Conservation (phyloP, 768 basidiomycete species). For the Favolaschia claudopus region DNA sequence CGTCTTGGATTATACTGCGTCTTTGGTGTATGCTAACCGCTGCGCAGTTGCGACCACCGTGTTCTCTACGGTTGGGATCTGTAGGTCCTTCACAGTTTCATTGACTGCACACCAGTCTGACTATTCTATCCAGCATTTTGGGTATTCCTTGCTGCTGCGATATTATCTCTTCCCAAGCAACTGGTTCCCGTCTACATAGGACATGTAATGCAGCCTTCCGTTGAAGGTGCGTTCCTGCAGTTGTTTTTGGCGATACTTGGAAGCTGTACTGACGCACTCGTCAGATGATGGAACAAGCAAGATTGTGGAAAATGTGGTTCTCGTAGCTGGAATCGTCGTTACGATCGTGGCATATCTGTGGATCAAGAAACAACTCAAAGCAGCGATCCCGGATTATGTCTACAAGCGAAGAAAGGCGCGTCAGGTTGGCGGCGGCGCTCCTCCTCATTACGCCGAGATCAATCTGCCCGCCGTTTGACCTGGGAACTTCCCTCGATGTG, state of each 20-base stretch:
- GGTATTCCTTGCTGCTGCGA: conserved; percentile 41
- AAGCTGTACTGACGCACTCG: background rate
- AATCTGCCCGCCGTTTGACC: no score
- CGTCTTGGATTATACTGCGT: background rate
- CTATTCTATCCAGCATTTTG: no score
- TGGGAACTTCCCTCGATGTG: no score
- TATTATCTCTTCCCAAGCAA: conserved; percentile 45
- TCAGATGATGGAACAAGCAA: background rate
- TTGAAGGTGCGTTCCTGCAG: background rate
- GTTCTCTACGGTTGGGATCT: conserved; percentile 42
- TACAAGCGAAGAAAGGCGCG: conserved; percentile 6
- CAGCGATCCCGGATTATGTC: background rate
- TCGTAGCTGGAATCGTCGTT: background rate
- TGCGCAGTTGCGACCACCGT: conserved; percentile 35
- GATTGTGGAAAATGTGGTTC: background rate
- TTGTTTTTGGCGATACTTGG: background rate
- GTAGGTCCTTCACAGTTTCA: no score
- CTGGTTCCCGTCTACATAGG: conserved; percentile 45
- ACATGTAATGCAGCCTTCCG: conserved; percentile 1
- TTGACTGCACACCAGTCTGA: no score
- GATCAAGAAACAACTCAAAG: background rate
- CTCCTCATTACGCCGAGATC: no score
- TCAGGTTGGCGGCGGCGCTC: background rate
- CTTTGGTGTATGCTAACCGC: background rate
- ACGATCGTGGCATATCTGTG: background rate